Evolutionary conservation across 768 basidiomycete species (phyloP), one percentile per base, ranked within the genome.

Genomic region (Lentinula detonsa): DNA sequence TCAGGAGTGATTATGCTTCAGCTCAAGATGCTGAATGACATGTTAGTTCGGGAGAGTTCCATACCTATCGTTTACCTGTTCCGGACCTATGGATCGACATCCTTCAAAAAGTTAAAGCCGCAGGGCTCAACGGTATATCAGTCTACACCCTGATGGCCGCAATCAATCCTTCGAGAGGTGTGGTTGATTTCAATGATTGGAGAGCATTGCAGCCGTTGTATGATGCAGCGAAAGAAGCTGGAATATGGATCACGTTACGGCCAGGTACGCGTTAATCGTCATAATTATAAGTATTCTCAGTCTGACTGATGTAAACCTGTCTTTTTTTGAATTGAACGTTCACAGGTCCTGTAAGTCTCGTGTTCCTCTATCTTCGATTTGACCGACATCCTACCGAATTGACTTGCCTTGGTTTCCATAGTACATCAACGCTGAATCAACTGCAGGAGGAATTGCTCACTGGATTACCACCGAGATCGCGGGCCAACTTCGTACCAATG

Each of bases 121-220:
- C 88, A 0, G 92, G 92, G 10, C 76, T 94, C 62, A 94, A 93
- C 65, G 83, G 83, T 0, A 74, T 91, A 64, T 90, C 88, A 64
- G 81, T 93, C 28, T 93, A 93, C 66, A 84, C 84, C 0, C 90
- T 93, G 64, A 90, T 91, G 91, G 91, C 83, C 3, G 69, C 91
- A 46, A 81, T 85, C 35, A 89, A 93, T 63, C 92, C 90, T 8
- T 79, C 89, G 0, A 86, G 81, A 39, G 90, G 85, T 3, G 82
- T 89, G 0, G 71, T 92, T 37, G 90, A 93, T 67, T 90, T 93
- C 64, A 69, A 81, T 63, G 84, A 83, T 34, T 91, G 84, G 73
- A 82, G 90, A 45, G 84, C 84, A 5, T 72, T 93, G 51, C 76
- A 85, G 62, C 85, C 89, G 5, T 73, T 94, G 18, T 91, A 81